Evolutionary conservation across 441 rosid genomes (phyloP), one percentile per base, ranked within the genome.

Genomic region (Daphne laureola): DNA sequence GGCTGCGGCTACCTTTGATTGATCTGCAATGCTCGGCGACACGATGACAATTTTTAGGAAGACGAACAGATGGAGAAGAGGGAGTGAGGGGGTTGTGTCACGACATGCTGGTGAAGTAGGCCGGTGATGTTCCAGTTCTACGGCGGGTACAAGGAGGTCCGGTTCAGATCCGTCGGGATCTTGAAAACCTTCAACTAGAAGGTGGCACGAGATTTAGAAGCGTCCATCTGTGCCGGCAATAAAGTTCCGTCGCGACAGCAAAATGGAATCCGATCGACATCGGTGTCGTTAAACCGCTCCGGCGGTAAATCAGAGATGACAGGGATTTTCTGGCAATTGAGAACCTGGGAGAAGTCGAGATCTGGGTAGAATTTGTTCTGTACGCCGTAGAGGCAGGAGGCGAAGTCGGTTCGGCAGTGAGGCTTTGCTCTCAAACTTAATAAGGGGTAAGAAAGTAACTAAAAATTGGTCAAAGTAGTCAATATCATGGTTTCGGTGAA

Each of bases 111-210:
- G 50, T 82, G 82, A 6, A 91, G 46, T 14, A 62, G 54, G 0
- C 98, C 98, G 0, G 58, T 70, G 31, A 91, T 78, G 46, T 80
- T 76, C 96, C 96, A 88, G 15, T 72, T 61, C 27, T 59, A 77
- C 0, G 98, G 98, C 1, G 98, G 95, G n/a, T 68, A 69, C 11
- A 88, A 64, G 0, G 86, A 83, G 0, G 95, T 86, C 17, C 89
- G 67, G 67, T 81, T 74, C 46, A 76, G 46, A 54, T 82, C 74
- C 2, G 98, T 95, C 5, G 96, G 96, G 54, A 81, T 51, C 62
- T 91, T 91, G 58, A 50, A 88, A 8, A 91, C 98, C 43, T 68
- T 75, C 65, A 91, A 14, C 49, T 91, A 96, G 66, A 91, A 91
- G 16, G 81, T 46, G 13, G 93, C 73, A 64, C 56, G 68, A 3